Conservation (phyloP, 176 grass and related monocot genomes). For the Musa acuminata region DNA sequence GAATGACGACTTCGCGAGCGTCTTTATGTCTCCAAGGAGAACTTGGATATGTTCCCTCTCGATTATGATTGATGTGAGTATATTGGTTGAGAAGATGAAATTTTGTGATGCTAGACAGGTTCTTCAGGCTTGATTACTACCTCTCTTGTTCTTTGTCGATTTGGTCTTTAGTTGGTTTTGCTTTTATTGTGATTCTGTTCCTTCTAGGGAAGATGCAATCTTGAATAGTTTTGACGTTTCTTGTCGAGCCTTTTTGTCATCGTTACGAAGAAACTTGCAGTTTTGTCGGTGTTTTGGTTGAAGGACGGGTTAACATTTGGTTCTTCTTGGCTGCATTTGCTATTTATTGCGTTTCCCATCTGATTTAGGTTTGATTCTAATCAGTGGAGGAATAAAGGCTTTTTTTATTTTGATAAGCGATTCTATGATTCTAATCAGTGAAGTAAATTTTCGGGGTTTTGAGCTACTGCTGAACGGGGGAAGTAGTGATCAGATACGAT, state of each 20-base stretch:
- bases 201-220: no score
- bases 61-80: slow-evolving; percentile 3
- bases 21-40: background rate
- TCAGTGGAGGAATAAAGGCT: background rate
- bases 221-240: background rate
- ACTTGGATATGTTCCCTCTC: slow-evolving; percentile 9
- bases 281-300: background rate
- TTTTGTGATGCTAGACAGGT: slow-evolving; percentile 24
- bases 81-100: slow-evolving; percentile 11
- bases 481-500: slow-evolving; percentile 1
- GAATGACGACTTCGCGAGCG: slow-evolving; percentile 3
- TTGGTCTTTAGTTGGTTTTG: no score
- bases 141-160: no score
- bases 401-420: background rate
- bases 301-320: background rate
- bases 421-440: background rate
- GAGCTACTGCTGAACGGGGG: background rate
- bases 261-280: background rate
- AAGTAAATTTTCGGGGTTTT: background rate
- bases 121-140: background rate
- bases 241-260: background rate
- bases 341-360: slow-evolving; percentile 6
- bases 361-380: background rate
- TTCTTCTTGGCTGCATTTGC: background rate
- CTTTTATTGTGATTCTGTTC: no score